Percentiles rank a stretch among this genome's conserved stretches.
These are phyloP conservation scores for Xylaria sp. DNA, from an alignment of 2,329 filamentous ascomycete genomes.

Conservation along the genomic window DNA sequence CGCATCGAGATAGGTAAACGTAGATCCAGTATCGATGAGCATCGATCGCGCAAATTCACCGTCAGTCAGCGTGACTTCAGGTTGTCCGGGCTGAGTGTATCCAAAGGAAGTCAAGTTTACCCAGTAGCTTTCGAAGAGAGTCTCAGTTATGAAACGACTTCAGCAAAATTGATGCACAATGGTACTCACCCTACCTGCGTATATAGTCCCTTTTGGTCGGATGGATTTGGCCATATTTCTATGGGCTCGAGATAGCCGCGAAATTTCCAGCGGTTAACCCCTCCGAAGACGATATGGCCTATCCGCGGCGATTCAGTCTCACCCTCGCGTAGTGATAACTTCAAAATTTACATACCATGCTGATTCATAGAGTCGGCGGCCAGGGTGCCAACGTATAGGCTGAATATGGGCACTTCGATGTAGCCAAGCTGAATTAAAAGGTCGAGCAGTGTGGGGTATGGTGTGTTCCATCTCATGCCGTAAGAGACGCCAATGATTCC, in stretches of 20 bases:
- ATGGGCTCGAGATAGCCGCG: conserved; percentile 51
- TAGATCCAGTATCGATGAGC: conserved; percentile 72
- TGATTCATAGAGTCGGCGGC: conserved; percentile 49
- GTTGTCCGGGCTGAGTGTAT: conserved; percentile 47
- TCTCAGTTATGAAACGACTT: conserved; percentile 1
- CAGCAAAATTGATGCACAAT: not conserved
- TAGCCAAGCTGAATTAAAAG: conserved; percentile 50
- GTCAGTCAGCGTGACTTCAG: conserved; percentile 45
- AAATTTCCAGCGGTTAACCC: conserved; percentile 59
- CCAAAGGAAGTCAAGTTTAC: conserved; percentile 54
- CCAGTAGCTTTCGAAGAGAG: conserved; percentile 49
- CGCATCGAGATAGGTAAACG: conserved; percentile 71
- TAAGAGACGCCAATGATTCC: conserved; percentile 54
- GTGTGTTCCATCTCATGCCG: conserved; percentile 50
- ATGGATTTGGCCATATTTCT: conserved; percentile 52
- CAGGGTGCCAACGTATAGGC: conserved; percentile 51
- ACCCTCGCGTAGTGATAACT: not conserved
- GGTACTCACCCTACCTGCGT: conserved; percentile 49
- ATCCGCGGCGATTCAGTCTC: not conserved
- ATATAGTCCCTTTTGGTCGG: conserved; percentile 49
- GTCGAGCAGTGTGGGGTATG: conserved; percentile 52
- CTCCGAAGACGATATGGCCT: conserved; percentile 58
- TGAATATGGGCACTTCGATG: conserved; percentile 53
- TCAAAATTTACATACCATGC: conserved; percentile 26
- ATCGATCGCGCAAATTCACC: conserved; percentile 55